Evolutionary conservation across 306 rosid genomes (phyloP), one percentile per base, ranked within the genome.

Genomic region (Macrotyloma uniflorum): DNA sequence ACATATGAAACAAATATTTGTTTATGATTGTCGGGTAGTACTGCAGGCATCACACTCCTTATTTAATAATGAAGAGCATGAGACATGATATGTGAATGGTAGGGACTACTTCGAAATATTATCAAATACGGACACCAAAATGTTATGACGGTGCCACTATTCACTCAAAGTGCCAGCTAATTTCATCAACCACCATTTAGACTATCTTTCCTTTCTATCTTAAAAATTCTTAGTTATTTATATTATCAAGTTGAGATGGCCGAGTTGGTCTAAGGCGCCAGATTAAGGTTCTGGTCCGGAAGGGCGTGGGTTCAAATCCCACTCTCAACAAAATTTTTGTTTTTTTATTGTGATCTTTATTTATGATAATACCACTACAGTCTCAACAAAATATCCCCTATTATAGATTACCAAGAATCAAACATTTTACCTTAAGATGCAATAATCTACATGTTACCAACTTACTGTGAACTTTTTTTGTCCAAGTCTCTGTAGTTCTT

Each of bases 281-380:
- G 70, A 82, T 82, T 76, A 76, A 85, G 85, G 81, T 85, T 85
- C 81, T 81, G 79, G 85, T 81, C 81, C 83, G 85, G 74, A 85
- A 85, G 88, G 88, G 88, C 83, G 83, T 85, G 88, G 88, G 88
- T 85, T 85, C 81, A 78, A 85, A 81, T 85, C 81, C 83, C 86
- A 85, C 85, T 81, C 79, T 81, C 83, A 55, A 55, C 63, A 57
- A 46, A 46, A 14, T 14, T 1, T 0, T 45, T 14, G 38, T n/a
- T n/a, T n/a, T n/a, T n/a, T n/a, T n/a, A n/a, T n/a, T n/a, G n/a
- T n/a, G n/a, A n/a, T n/a, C n/a, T n/a, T n/a, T n/a, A n/a, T n/a
- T n/a, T n/a, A n/a, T n/a, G n/a, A n/a, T n/a, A n/a, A n/a, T 6
- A 4, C 28, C n/a, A n/a, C n/a, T n/a, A n/a, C n/a, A n/a, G n/a